Evolutionary conservation across 495 filamentous ascomycete genomes (phyloP), one percentile per base, ranked within the genome.

Genomic region (Tuber brumale): DNA sequence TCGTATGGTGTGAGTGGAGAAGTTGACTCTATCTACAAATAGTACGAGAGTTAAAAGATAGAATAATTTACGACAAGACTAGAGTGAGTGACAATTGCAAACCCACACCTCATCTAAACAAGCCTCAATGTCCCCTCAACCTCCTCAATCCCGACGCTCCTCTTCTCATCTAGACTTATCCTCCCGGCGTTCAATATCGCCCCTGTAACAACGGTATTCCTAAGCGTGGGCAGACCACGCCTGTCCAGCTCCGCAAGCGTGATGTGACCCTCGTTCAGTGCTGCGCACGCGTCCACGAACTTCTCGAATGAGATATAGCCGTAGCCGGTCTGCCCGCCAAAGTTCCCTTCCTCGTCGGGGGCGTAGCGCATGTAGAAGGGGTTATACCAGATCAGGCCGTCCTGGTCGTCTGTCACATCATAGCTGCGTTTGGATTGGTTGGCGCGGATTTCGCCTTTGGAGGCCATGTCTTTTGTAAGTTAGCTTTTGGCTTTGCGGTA

Each of bases 281-380:
- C 89, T 16, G 89, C 90, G 79, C 93, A 93, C 5, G 92, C 93
- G 83, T 97, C 93, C 21, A 97, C 91, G 83, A 97, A 97, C 84
- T 97, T 97, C 86, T 97, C 94, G 82, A 97, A 95, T 74, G 90
- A 93, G 76, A 97, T 89, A 83, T 97, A 97, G 21, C 94, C 93
- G 82, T 97, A 97, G 1, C 94, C 94, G 10, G 90, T 92, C 84
- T 97, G 94, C 35, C 94, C 94, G 46, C 88, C 89, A 82, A 97
- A 97, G 85, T 97, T 97, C 27, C 94, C 94, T 83, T 97, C 93
- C 83, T 97, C 94, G 79, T 97, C 94, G 21, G 94, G 94, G 19
- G 94, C 94, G 81, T 97, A 97, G 80, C 91, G 89, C 94, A 97
- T 97, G 82, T 97, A 97, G 86, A 97, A 97, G 83, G 93, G 94